Evolutionary conservation across 176 grass and related monocot species (phyloP).

Genomic region (Oryza punctata): DNA sequence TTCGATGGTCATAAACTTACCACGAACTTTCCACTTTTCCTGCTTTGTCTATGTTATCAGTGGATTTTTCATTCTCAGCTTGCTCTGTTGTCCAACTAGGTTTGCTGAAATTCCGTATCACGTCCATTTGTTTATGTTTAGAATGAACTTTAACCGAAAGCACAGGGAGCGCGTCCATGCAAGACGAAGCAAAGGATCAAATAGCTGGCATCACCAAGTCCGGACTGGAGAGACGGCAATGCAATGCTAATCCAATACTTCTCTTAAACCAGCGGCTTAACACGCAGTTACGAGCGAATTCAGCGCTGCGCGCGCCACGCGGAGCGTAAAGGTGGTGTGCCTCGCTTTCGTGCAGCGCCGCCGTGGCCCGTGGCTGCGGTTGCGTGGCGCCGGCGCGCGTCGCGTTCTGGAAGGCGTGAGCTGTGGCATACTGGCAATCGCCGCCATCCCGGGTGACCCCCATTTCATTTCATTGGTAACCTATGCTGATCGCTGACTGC

Average conservation of each 20-base stretch:
- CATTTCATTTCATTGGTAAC: background rate
- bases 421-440: background rate
- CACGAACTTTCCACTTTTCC: background rate
- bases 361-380: background rate
- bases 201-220: constrained; percentile 1
- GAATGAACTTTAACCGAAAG: constrained; percentile 3
- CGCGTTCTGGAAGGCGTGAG: background rate
- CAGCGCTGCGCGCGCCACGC: background rate
- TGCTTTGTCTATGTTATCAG: background rate
- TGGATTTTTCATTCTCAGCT: background rate
- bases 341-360: background rate
- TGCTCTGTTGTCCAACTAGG: background rate
- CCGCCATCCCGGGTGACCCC: background rate
- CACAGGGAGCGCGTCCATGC: background rate
- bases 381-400: background rate
- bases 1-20: background rate
- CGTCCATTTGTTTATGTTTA: background rate
- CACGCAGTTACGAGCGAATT: background rate
- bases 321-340: background rate
- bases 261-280: background rate
- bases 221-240: background rate
- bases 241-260: background rate
- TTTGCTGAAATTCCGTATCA: background rate
- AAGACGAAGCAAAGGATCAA: background rate
- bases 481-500: background rate